Base-by-base conservation (phyloP, 192 early-diverging fungal genomes). In the Physocladia obscura region DNA sequence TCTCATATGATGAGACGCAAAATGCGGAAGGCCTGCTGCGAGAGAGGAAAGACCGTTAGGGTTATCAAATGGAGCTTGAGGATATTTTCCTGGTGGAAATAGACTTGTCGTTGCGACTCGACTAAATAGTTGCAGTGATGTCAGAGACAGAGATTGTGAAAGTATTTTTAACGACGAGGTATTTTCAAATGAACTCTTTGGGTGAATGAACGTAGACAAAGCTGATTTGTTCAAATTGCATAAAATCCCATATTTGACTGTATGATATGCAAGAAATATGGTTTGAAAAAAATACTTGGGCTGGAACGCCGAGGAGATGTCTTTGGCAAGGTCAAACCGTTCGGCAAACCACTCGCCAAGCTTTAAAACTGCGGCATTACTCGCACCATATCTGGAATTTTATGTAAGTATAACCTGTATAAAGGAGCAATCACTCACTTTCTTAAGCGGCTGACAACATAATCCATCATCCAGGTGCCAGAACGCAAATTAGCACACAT, bases 1-100 rank as follows among this genome's bases (percentile, higher is more conserved):
- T 48, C 97, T 87, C 93, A 96, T 96, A 62, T 96, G 90, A 47
- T 87, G 81, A 6, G 88, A 89, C 3, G 95, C 87, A 64, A 99
- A 99, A 65, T 98, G 96, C 24, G 95, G 90, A 49, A 99, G 80
- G 3, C 97, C 97, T 3, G 97, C 97, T 44, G 96, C 96, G 74
- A 98, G 81, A 48, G 88, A 77, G 0, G 84, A 57, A 1, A 32
- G 34, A 17, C 74, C 51, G 84, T 81, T 22, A 19, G 40, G 34
- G 38, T n/a, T 49, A 32, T 59, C 60, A 21, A 27, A 56, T 8
- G 58, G 61, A 17, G 31, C 11, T 51, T 63, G 57, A 2, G 38
- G 57, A 22, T 60, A 57, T 58, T 35, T 32, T 2, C 32, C 60
- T 2, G 29, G 65, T 76, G 4, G 95, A 92, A 44, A 90, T 76